Percentiles rank a stretch among this genome's conserved stretches.
Evolutionary conservation across 1,284 basidiomycete genomes (phyloP).

Genomic region (Sporisorium exsertum): DNA sequence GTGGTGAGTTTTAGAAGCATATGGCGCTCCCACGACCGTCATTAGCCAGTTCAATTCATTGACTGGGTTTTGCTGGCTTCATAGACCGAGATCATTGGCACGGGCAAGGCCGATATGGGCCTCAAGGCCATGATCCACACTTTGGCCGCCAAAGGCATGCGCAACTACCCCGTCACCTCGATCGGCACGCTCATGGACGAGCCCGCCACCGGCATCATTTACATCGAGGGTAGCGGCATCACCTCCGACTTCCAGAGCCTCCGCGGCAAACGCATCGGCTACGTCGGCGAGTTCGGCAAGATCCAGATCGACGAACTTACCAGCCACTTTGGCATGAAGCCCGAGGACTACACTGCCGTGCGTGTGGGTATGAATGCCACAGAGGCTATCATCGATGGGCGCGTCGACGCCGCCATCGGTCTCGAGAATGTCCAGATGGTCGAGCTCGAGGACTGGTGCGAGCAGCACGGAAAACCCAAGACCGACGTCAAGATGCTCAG

Average conservation of each 20-base stretch:
- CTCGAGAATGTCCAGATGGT: conserved; percentile 70
- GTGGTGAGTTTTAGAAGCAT: conserved; percentile 36
- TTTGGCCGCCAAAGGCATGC: conserved; percentile 68
- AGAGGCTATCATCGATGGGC: conserved; percentile 69
- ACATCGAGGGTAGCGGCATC: conserved; percentile 69
- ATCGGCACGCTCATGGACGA: conserved; percentile 70
- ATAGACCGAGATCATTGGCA: conserved; percentile 67
- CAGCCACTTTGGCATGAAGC: conserved; percentile 61
- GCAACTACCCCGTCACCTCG: conserved; percentile 69
- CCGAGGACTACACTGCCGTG: conserved; percentile 70
- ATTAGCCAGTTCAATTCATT: not conserved
- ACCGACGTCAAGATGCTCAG: conserved; percentile 70
- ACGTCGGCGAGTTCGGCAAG: conserved; percentile 71
- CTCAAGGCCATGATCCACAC: conserved; percentile 70
- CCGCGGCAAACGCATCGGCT: conserved; percentile 70
- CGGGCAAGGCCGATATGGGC: conserved; percentile 69
- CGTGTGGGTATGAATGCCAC: conserved; percentile 71
- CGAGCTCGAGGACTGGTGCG: conserved; percentile 70
- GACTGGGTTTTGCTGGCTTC: not conserved
- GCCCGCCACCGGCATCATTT: conserved; percentile 71
- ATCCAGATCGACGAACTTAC: conserved; percentile 69
- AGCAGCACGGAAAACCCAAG: conserved; percentile 64
- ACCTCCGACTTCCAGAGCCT: conserved; percentile 69
- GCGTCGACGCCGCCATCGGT: conserved; percentile 70
- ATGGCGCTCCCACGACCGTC: not conserved